Conservation (phyloP, 208 protist species). For the Crithidia fasciculata region DNA sequence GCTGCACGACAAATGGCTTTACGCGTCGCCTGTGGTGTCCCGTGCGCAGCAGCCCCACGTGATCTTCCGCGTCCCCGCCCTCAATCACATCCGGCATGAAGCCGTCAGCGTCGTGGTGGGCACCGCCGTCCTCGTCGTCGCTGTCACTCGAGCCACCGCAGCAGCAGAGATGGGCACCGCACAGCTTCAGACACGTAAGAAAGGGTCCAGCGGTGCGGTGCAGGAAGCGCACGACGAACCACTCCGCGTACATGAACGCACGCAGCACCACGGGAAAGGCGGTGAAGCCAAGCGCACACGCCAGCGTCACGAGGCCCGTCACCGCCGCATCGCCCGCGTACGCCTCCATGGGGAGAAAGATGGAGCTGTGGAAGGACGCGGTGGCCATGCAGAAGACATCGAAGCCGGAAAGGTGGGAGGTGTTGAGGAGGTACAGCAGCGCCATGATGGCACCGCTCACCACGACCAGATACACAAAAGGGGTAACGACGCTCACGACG, state of each 20-base stretch:
- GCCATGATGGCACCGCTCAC: slow-evolving; percentile 48
- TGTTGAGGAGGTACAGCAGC: slow-evolving; percentile 49
- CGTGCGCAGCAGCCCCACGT: slow-evolving; percentile 9
- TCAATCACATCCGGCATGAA: slow-evolving; percentile 14
- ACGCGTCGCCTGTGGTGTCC: not conserved
- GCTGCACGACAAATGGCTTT: not conserved
- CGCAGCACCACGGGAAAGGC: slow-evolving; percentile 72
- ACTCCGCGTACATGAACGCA: slow-evolving; percentile 53
- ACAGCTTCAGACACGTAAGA: slow-evolving; percentile 1
- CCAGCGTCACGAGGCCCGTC: slow-evolving; percentile 45
- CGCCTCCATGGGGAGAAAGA: slow-evolving; percentile 69
- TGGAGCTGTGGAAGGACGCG: slow-evolving; percentile 74
- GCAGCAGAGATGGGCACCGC: not conserved
- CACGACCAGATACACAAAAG: slow-evolving; percentile 51
- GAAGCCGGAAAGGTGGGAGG: slow-evolving; percentile 37
- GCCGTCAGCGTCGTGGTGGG: not conserved
- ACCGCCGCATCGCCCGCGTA: slow-evolving; percentile 55
- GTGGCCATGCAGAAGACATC: slow-evolving; percentile 50
- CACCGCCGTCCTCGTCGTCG: slow-evolving; percentile 3
- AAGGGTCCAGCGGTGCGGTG: not conserved
- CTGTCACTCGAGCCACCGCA: not conserved
- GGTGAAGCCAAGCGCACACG: slow-evolving; percentile 77
- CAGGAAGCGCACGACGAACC: slow-evolving; percentile 24
- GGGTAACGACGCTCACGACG: slow-evolving; percentile 50
- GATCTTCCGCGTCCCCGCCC: slow-evolving; percentile 15